phyloP scores from a whole-genome alignment of 2,329 filamentous ascomycete species.

The Alternaria brassicicola region DNA sequence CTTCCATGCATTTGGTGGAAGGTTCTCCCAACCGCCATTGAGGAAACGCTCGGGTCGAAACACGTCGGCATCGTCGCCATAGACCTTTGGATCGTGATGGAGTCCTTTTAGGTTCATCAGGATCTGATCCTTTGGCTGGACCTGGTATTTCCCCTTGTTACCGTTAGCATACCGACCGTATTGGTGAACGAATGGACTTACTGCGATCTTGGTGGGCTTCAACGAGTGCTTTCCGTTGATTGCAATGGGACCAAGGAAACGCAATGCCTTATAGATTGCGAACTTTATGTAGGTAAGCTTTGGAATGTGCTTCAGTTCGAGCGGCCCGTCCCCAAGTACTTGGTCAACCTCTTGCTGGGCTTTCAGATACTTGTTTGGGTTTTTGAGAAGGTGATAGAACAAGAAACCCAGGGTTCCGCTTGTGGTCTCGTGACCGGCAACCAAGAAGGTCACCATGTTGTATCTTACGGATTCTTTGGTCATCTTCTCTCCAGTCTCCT shows the following conservation, averaged over 20 bases:
- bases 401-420: constrained; percentile 9
- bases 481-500: constrained; percentile 13
- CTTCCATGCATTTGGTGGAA: constrained; percentile 26
- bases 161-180: not conserved
- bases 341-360: constrained; percentile 14
- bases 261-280: constrained; percentile 9
- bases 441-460: constrained; percentile 14
- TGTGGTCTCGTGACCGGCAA: constrained; percentile 14
- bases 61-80: constrained; percentile 11
- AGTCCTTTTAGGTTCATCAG: constrained; percentile 11
- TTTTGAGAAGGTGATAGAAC: constrained; percentile 10
- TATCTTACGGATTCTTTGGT: constrained; percentile 10
- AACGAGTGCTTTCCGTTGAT: constrained; percentile 6
- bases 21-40: constrained; percentile 11
- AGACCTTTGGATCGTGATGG: constrained; percentile 10
- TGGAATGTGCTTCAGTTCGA: constrained; percentile 1
- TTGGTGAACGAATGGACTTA: not conserved
- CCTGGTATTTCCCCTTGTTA: constrained; percentile 6
- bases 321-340: constrained; percentile 6
- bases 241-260: constrained; percentile 10
- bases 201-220: constrained; percentile 8
- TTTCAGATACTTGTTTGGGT: constrained; percentile 8
- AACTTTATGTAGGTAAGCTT: constrained; percentile 9
- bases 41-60: constrained; percentile 13
- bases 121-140: constrained; percentile 6